Evolutionary conservation across 1,284 basidiomycete genomes (phyloP).

Genomic region (Malassezia furfur): DNA sequence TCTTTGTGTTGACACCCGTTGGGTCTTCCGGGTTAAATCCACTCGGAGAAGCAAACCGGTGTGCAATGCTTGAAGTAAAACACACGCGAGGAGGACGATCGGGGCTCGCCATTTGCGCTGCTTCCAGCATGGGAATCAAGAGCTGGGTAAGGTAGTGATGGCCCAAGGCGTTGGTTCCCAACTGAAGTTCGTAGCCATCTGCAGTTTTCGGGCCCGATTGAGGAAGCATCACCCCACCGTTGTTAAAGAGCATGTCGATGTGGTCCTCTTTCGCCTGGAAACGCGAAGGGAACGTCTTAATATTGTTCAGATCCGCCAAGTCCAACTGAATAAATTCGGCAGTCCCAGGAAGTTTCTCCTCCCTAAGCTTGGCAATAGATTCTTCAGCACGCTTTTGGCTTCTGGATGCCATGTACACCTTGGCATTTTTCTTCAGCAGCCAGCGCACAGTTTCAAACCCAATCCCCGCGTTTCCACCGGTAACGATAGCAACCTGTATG

Average conservation of each 20-base stretch:
- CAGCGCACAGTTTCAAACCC: slow-evolving; percentile 29
- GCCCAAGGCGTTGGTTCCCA: slow-evolving; percentile 29
- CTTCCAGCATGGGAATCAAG: slow-evolving; percentile 20
- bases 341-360: slow-evolving; percentile 1
- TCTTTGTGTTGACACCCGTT: neutral
- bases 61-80: slow-evolving; percentile 24
- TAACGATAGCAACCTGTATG: slow-evolving; percentile 26
- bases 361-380: slow-evolving; percentile 10
- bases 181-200: slow-evolving; percentile 32
- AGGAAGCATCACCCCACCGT: slow-evolving; percentile 27
- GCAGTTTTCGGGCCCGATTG: slow-evolving; percentile 9
- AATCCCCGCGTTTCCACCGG: slow-evolving; percentile 37
- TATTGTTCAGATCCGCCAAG: slow-evolving; percentile 19
- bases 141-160: slow-evolving; percentile 27
- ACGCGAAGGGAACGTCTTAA: slow-evolving; percentile 19
- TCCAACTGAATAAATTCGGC: slow-evolving; percentile 25
- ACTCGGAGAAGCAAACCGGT: slow-evolving; percentile 7
- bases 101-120: slow-evolving; percentile 1
- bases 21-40: slow-evolving; percentile 13
- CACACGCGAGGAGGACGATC: slow-evolving; percentile 15
- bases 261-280: slow-evolving; percentile 18
- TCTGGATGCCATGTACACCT: slow-evolving; percentile 27
- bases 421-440: slow-evolving; percentile 27
- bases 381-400: slow-evolving; percentile 6
- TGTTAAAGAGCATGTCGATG: slow-evolving; percentile 28